Evolutionary conservation across 768 basidiomycete genomes (phyloP).

Genomic region (Serendipita vermifera): DNA sequence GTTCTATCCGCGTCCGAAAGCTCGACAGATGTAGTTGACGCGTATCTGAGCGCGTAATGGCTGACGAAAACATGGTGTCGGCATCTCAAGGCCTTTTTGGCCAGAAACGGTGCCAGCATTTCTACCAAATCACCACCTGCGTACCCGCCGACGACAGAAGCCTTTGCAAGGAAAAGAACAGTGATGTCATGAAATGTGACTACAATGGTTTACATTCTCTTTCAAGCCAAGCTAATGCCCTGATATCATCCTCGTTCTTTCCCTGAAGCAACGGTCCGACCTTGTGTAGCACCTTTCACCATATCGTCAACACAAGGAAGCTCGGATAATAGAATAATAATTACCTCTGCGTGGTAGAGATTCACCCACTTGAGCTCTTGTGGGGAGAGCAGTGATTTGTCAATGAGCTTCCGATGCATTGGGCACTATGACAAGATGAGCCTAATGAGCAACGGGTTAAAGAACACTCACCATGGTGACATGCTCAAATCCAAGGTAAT

Average conservation of each 20-base stretch:
- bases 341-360: slow-evolving; percentile 65
- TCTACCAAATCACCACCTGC: neutral
- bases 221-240: slow-evolving; percentile 27
- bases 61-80: neutral
- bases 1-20: slow-evolving; percentile 53
- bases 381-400: slow-evolving; percentile 43
- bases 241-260: slow-evolving; percentile 33
- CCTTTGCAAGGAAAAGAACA: neutral
- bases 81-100: neutral
- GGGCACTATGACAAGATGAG: slow-evolving; percentile 41
- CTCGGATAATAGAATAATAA: neutral
- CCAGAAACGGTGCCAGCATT: neutral
- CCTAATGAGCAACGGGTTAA: neutral
- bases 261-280: slow-evolving; percentile 50
- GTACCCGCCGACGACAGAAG: neutral
- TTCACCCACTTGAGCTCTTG: slow-evolving; percentile 77
- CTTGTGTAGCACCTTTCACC: slow-evolving; percentile 37
- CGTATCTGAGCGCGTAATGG: neutral
- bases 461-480: slow-evolving; percentile 63
- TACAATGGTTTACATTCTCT: slow-evolving; percentile 18
- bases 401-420: slow-evolving; percentile 74
- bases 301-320: neutral
- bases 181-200: neutral
- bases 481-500: slow-evolving; percentile 72
- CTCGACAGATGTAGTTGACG: neutral